Evolutionary conservation across 495 filamentous ascomycete genomes (phyloP).

Genomic region (Clohesyomyces aquaticus): DNA sequence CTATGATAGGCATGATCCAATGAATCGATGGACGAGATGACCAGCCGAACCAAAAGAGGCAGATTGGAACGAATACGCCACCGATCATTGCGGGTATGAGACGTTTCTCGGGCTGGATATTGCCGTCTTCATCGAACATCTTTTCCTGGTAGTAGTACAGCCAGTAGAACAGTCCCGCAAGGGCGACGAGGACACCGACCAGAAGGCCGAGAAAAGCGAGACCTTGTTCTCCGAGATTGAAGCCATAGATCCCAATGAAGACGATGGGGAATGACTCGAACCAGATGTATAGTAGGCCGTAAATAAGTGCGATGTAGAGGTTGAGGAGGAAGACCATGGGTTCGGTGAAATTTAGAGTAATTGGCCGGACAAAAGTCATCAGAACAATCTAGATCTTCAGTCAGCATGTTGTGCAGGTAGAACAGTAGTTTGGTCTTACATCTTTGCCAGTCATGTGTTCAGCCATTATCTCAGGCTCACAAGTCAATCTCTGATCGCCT

Average conservation of each 20-base stretch:
- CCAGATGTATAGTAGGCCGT: conserved; percentile 60
- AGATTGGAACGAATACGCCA: conserved; percentile 52
- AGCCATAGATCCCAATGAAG: conserved; percentile 55
- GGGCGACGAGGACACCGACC: conserved; percentile 48
- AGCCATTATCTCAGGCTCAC: conserved; percentile 45
- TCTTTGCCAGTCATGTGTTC: conserved; percentile 48
- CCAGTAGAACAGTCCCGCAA: conserved; percentile 55
- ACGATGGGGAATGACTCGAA: conserved; percentile 63
- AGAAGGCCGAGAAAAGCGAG: conserved; percentile 59
- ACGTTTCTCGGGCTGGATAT: conserved; percentile 52
- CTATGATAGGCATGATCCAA: conserved; percentile 61
- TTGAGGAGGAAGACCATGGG: conserved; percentile 58
- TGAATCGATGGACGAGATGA: conserved; percentile 49
- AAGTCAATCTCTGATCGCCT: conserved; percentile 45
- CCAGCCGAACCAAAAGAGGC: conserved; percentile 59
- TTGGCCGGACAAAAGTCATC: conserved; percentile 48
- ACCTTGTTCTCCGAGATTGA: conserved; percentile 53
- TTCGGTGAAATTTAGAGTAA: conserved; percentile 51
- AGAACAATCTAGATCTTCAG: conserved; percentile 28
- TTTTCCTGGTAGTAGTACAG: conserved; percentile 49
- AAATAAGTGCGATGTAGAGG: conserved; percentile 58
- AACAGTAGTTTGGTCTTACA: too few relatives aligned
- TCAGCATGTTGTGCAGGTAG: conserved; percentile 1
- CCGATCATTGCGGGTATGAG: conserved; percentile 53
- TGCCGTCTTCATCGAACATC: conserved; percentile 49